Evolutionary conservation across 2,329 filamentous ascomycete genomes (phyloP).

Genomic region (Penicillium italicum): DNA sequence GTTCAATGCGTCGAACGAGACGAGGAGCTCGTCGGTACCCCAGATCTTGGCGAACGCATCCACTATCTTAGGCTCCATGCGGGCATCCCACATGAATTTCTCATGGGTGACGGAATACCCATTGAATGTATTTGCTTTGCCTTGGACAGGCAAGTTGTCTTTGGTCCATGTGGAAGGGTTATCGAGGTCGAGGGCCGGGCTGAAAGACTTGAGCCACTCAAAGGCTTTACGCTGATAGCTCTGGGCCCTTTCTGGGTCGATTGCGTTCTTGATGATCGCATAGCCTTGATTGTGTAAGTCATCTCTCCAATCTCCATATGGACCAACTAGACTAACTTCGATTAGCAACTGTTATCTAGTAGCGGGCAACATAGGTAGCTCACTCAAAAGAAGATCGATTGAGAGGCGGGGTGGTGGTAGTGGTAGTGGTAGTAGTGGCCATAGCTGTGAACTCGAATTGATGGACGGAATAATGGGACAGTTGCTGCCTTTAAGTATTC

Average conservation of each 20-base stretch:
- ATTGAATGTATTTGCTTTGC: constrained; percentile 17
- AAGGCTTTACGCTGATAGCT: constrained; percentile 19
- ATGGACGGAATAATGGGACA: not conserved
- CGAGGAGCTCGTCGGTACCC: constrained; percentile 20
- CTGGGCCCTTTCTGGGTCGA: constrained; percentile 14
- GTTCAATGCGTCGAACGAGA: constrained; percentile 22
- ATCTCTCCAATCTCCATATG: constrained; percentile 19
- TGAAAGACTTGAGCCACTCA: constrained; percentile 20
- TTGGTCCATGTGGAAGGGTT: constrained; percentile 18
- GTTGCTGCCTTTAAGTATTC: not conserved
- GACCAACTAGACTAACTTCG: not conserved
- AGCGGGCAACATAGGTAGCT: not conserved
- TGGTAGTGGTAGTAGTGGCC: not conserved
- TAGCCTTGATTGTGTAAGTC: constrained; percentile 17
- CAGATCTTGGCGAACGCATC: constrained; percentile 20
- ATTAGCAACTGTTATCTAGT: not conserved
- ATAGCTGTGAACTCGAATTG: not conserved
- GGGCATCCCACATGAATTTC: constrained; percentile 24
- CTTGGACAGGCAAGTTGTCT: constrained; percentile 15
- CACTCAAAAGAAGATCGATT: constrained; percentile 1
- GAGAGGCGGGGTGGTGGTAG: not conserved
- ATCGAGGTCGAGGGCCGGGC: constrained; percentile 10
- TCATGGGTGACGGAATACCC: constrained; percentile 20
- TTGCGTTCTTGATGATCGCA: constrained; percentile 18
- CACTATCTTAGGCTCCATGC: constrained; percentile 18